Conservation (phyloP, 2,329 filamentous ascomycete genomes). For the Dothidotthia symphoricarpi region DNA sequence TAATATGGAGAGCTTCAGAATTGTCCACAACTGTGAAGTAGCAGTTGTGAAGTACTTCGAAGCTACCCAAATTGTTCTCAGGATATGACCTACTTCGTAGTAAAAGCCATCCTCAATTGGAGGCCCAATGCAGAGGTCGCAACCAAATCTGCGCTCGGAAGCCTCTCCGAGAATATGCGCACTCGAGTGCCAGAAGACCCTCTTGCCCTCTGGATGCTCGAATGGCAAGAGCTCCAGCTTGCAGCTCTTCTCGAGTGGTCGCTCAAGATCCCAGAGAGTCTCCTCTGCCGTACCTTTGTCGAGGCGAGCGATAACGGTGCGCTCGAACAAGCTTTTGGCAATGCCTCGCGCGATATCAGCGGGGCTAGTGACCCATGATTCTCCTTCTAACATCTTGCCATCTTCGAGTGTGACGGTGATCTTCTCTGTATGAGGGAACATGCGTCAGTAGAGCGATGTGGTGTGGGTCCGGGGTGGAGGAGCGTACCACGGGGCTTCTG, state of each 20-base stretch:
- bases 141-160: conserved; percentile 84
- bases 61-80: no score
- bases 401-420: conserved; percentile 74
- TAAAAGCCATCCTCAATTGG: conserved; percentile 92
- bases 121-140: conserved; percentile 89
- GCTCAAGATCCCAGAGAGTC: conserved; percentile 83
- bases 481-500: conserved; percentile 59
- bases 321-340: conserved; percentile 80
- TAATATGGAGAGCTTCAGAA: no score
- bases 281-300: conserved; percentile 74
- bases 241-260: conserved; percentile 85
- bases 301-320: conserved; percentile 80
- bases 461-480: not conserved
- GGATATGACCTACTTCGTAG: conserved; percentile 60
- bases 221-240: conserved; percentile 83
- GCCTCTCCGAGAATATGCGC: conserved; percentile 96
- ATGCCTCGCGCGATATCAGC: conserved; percentile 73
- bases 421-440: conserved; percentile 49
- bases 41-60: no score
- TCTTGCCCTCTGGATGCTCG: conserved; percentile 72
- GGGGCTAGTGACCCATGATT: conserved; percentile 89
- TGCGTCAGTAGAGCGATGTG: conserved; percentile 14
- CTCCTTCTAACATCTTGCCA: conserved; percentile 69
- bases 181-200: conserved; percentile 97
- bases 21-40: no score